phyloP scores from a whole-genome alignment of 306 rosid species.

The Lathyrus sativus region DNA sequence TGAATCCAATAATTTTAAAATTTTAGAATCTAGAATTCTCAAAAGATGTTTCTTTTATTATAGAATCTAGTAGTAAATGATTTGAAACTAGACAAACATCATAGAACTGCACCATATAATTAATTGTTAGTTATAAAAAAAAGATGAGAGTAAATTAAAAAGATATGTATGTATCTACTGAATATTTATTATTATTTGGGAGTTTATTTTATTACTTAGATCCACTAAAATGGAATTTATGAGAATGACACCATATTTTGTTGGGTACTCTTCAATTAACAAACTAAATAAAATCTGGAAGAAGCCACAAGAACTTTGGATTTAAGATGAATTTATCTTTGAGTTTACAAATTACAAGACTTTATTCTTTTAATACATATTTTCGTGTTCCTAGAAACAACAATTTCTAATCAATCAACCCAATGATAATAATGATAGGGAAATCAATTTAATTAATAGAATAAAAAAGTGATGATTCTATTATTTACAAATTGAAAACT shows the following conservation, averaged over 20 bases:
- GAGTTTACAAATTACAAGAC: constrained; percentile 6
- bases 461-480: constrained; percentile 40
- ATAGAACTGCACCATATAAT: too few species aligned
- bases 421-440: not conserved
- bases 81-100: too few species aligned
- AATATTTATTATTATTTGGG: not conserved
- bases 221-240: not conserved
- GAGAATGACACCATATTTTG: not conserved
- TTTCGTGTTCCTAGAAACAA: constrained; percentile 4
- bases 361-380: constrained; percentile 4
- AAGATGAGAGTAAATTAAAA: not conserved
- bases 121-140: too few species aligned
- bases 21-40: too few species aligned
- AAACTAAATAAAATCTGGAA: not conserved
- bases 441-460: constrained; percentile 41
- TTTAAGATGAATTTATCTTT: not conserved
- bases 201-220: not conserved
- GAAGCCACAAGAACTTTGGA: not conserved
- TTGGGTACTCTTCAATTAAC: not conserved
- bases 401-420: constrained; percentile 5
- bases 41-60: too few species aligned
- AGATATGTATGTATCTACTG: not conserved
- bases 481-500: constrained; percentile 64
- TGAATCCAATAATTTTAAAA: too few species aligned
- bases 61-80: too few species aligned